These are phyloP conservation scores for Lunularia cruciata DNA, from an alignment of 225 moss, liverwort and hornwort genomes.

Conservation along the genomic window DNA sequence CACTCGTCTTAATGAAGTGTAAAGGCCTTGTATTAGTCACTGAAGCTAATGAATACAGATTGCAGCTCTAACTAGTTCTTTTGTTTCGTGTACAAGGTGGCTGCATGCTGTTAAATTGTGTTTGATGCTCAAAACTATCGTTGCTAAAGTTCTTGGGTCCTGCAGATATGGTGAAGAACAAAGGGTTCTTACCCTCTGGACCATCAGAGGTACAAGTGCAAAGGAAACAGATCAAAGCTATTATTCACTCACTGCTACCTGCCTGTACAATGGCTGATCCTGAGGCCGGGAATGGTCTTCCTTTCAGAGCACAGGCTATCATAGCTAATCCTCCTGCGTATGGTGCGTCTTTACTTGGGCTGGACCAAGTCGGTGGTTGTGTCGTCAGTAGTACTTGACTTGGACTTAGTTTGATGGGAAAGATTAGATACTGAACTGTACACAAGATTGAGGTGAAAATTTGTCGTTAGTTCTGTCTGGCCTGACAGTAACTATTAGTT, in stretches of 20 bases:
- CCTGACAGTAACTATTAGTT: no score
- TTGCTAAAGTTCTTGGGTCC: background rate
- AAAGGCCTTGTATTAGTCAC: background rate
- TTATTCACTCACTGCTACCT: constrained; percentile 82
- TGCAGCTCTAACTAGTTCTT: no score
- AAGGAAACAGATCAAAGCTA: constrained; percentile 86
- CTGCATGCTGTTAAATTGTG: no score
- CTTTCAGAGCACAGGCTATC: constrained; percentile 87
- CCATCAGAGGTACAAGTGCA: constrained; percentile 79
- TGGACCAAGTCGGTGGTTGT: no score
- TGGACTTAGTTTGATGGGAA: no score
- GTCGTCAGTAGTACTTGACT: no score
- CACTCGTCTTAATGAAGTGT: background rate
- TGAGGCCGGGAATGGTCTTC: constrained; percentile 67
- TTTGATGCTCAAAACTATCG: no score
- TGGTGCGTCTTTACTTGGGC: constrained; percentile 59
- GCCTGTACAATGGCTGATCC: constrained; percentile 81
- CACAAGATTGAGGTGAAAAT: no score
- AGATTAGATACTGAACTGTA: no score
- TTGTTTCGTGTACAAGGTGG: no score
- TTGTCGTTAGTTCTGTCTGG: no score
- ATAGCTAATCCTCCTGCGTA: constrained; percentile 99
- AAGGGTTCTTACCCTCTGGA: constrained; percentile 84
- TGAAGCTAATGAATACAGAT: no score
- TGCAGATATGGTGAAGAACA: constrained; percentile 99